phyloP scores from a whole-genome alignment of 805 yeast species.

The Tetrapisispora pingtungensis region DNA sequence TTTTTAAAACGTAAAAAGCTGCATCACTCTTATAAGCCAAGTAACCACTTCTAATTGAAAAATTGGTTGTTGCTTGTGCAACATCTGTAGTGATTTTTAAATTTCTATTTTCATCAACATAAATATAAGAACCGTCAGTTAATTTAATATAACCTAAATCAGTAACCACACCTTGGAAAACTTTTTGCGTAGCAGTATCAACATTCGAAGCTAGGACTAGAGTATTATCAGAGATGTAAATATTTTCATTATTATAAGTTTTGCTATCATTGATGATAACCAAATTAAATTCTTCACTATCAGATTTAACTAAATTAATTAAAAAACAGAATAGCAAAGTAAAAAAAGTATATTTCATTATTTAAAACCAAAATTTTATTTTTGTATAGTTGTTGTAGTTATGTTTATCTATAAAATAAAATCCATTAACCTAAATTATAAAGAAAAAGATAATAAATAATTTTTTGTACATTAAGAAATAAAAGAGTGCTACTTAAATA shows the following conservation, averaged over 20 bases:
- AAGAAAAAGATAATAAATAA: too few relatives aligned
- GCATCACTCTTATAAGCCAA: conserved; percentile 8
- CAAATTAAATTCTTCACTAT: not conserved
- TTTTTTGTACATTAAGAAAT: too few relatives aligned
- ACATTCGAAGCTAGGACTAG: not conserved
- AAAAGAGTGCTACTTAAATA: too few relatives aligned
- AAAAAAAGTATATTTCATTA: not conserved
- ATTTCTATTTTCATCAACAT: conserved; percentile 18
- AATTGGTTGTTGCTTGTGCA: conserved; percentile 27
- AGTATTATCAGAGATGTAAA: not conserved
- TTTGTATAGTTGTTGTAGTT: too few relatives aligned
- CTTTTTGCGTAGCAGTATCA: not conserved
- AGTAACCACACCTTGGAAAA: conserved; percentile 14
- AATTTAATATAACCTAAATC: conserved; percentile 26
- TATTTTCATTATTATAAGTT: not conserved
- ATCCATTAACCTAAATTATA: too few relatives aligned
- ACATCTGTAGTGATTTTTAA: conserved; percentile 16
- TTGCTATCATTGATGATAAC: not conserved
- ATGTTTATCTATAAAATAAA: too few relatives aligned
- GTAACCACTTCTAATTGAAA: conserved; percentile 24
- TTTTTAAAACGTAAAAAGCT: conserved; percentile 25
- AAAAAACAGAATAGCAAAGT: not conserved
- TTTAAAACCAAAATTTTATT: too few relatives aligned
- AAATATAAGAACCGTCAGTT: conserved; percentile 25
- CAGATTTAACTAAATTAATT: not conserved